Conservation (phyloP, 2,329 filamentous ascomycete species). For the Fusarium pseudonygamai region DNA sequence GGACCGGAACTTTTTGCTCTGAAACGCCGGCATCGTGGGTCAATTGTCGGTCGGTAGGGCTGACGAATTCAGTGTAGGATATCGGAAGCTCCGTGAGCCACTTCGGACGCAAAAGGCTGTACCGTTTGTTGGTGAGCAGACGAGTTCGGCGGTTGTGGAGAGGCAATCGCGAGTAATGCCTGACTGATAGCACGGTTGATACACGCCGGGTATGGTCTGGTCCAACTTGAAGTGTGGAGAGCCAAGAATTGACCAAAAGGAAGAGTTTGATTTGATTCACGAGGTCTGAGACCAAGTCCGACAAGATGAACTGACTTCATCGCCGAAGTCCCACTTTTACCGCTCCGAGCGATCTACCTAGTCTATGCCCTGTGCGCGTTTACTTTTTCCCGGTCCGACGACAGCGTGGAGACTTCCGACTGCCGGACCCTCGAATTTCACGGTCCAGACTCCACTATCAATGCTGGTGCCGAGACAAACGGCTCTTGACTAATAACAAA, state of each 20-base stretch:
- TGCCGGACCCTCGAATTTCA: conserved; percentile 9
- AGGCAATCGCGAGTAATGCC: neutral
- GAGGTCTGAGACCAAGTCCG: neutral
- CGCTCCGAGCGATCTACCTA: neutral
- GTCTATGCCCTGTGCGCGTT: conserved; percentile 31
- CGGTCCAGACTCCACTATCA: conserved; percentile 29
- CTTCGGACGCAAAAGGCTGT: neutral
- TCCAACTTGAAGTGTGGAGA: neutral
- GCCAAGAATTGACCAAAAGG: conserved; percentile 9
- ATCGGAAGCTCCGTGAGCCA: conserved; percentile 19
- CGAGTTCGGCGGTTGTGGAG: conserved; percentile 19
- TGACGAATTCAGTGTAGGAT: neutral
- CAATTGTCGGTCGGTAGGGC: neutral
- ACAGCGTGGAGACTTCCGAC: neutral
- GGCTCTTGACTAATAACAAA: conserved; percentile 8
- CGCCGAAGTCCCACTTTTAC: conserved; percentile 9
- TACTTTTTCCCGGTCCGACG: conserved; percentile 30
- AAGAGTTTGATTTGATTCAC: conserved; percentile 27
- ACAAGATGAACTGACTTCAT: conserved; percentile 28
- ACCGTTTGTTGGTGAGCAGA: conserved; percentile 1
- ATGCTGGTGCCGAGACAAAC: neutral
- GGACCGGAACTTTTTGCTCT: conserved; percentile 75
- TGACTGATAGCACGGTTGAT: neutral
- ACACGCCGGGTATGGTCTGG: neutral
- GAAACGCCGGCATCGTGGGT: conserved; percentile 62